These are phyloP conservation scores for Solanum okadae DNA, from an alignment of 257 asterid species.

Conservation along the genomic window DNA sequence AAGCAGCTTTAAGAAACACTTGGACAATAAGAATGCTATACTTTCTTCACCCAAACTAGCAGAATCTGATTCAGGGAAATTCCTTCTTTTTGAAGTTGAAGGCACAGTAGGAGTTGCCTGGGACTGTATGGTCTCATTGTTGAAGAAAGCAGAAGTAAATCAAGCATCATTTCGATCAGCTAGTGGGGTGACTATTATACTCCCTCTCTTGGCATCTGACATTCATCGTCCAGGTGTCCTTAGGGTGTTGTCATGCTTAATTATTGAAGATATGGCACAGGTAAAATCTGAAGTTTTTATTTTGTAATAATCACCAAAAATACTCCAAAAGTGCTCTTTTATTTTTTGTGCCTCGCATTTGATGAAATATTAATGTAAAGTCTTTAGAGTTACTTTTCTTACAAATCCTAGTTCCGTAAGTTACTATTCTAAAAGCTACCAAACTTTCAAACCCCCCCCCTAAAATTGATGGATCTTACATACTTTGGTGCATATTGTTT, in stretches of 20 bases:
- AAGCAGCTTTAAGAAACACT: conserved; percentile 74
- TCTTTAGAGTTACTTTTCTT: background rate
- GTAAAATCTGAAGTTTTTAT: conserved; percentile 2
- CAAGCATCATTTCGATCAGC: conserved; percentile 79
- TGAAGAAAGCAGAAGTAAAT: conserved; percentile 88
- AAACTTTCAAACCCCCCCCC: background rate
- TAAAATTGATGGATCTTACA: background rate
- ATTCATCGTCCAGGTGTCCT: conserved; percentile 85
- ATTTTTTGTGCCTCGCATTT: background rate
- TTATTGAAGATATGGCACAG: conserved; percentile 85
- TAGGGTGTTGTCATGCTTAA: conserved; percentile 82
- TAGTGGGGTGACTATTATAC: conserved; percentile 62
- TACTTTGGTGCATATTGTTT: background rate
- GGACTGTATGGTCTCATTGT: conserved; percentile 86
- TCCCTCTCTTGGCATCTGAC: conserved; percentile 88
- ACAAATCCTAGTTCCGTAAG: background rate
- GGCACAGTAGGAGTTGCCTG: conserved; percentile 70
- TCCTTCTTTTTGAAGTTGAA: conserved; percentile 73
- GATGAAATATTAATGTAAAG: background rate
- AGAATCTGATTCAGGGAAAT: conserved; percentile 77
- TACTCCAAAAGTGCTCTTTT: background rate
- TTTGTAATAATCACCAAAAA: background rate
- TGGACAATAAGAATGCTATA: conserved; percentile 73
- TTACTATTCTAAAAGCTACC: background rate
- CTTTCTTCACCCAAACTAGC: conserved; percentile 86